These are phyloP conservation scores for Xylariaceae sp. DNA, from an alignment of 2,329 filamentous ascomycete species.

Conservation along the genomic window DNA sequence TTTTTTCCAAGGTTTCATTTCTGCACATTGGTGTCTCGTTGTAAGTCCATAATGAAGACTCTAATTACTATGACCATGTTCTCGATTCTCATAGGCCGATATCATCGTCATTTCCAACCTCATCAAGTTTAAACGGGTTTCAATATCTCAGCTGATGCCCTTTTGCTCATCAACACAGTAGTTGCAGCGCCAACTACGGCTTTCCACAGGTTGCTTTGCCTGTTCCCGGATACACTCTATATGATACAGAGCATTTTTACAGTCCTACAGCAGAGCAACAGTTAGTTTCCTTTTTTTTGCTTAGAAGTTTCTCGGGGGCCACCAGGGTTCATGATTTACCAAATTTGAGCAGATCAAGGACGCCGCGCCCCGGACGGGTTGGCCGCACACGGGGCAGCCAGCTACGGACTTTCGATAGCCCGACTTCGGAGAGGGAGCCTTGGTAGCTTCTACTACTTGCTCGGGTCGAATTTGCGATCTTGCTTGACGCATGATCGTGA, in stretches of 20 bases:
- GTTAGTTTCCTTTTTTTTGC: not conserved
- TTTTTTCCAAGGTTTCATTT: constrained; percentile 1
- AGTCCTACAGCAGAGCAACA: constrained; percentile 16
- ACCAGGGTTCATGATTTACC: constrained; percentile 34
- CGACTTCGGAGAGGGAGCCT: constrained; percentile 23
- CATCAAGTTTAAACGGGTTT: not conserved
- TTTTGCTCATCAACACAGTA: constrained; percentile 29
- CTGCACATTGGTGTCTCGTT: not conserved
- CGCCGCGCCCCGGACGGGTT: constrained; percentile 43
- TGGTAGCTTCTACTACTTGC: constrained; percentile 23
- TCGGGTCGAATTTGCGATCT: constrained; percentile 30
- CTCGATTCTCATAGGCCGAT: not conserved
- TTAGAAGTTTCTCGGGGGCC: not conserved
- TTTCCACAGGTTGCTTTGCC: constrained; percentile 34
- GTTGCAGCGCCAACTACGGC: constrained; percentile 42
- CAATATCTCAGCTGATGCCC: not conserved
- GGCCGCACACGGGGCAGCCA: constrained; percentile 44
- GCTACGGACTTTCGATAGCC: constrained; percentile 39
- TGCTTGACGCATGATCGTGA: constrained; percentile 40
- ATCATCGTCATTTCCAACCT: not conserved
- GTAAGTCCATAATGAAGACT: not conserved
- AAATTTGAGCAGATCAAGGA: constrained; percentile 47
- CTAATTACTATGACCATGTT: not conserved
- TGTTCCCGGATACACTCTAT: constrained; percentile 39
- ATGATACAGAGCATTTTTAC: constrained; percentile 45